Evolutionary conservation across 75 land plant genomes (phyloP).

Genomic region (Cryptomeria japonica): DNA sequence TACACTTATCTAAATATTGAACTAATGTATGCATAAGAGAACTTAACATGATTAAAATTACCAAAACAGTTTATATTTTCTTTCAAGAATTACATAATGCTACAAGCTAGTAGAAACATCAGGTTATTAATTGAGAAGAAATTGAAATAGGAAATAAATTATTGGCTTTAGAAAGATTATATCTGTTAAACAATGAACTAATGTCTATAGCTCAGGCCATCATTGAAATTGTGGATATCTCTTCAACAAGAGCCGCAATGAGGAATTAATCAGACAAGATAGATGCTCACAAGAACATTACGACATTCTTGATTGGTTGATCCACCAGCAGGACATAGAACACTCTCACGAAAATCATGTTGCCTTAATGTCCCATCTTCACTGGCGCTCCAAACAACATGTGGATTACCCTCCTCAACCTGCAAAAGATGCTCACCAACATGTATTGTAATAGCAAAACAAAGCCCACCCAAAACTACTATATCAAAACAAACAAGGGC

Average conservation of each 20-base stretch:
- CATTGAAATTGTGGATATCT: background rate
- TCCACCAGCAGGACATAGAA: conserved; percentile 81
- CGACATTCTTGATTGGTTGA: conserved; percentile 88
- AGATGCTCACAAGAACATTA: conserved; percentile 79
- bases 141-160: background rate
- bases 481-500: background rate
- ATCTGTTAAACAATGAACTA: background rate
- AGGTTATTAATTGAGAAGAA: background rate
- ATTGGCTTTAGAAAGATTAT: background rate
- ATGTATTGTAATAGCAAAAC: background rate
- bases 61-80: background rate
- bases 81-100: conserved; percentile 3
- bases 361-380: conserved; percentile 99
- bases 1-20: background rate
- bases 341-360: conserved; percentile 89
- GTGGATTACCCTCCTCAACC: conserved; percentile 98
- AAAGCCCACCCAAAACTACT: background rate
- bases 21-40: background rate
- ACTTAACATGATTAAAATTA: background rate
- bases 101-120: background rate
- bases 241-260: background rate
- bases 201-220: background rate
- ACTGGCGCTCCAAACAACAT: conserved; percentile 99
- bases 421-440: conserved; percentile 21
- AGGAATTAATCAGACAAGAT: background rate